Percentiles rank a stretch among this genome's conserved stretches.
phyloP scores from a whole-genome alignment of 2,329 filamentous ascomycete genomes.

The Arthroderma sp. region DNA sequence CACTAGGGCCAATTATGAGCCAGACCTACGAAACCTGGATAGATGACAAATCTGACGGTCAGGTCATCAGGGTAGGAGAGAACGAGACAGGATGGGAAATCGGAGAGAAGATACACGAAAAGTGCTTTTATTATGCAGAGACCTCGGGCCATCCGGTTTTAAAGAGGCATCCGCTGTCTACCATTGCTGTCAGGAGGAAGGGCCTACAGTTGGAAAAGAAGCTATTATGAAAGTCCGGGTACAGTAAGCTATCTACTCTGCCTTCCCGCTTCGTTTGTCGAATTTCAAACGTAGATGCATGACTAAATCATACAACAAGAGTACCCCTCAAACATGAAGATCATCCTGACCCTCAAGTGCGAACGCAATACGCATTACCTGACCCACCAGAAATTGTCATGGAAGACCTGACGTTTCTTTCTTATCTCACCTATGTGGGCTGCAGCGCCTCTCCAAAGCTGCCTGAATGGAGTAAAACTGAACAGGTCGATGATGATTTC shows the following conservation, averaged over 20 bases:
- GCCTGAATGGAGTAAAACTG: background rate
- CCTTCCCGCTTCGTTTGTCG: background rate
- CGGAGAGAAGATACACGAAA: background rate
- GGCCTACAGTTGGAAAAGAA: conserved; percentile 1
- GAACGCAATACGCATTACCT: background rate
- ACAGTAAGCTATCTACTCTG: conserved; percentile 2
- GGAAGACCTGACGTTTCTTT: background rate
- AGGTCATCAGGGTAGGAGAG: background rate
- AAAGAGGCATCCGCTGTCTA: conserved; percentile 5
- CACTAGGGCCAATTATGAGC: no score
- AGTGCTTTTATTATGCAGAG: background rate
- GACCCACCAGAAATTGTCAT: background rate
- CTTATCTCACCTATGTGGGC: background rate
- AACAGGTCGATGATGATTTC: background rate
- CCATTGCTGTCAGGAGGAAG: conserved; percentile 1
- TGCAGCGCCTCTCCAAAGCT: conserved; percentile 4
- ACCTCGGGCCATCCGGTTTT: background rate
- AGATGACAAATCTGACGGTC: background rate
- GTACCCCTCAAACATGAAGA: background rate
- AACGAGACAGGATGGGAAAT: background rate
- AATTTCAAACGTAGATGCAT: background rate
- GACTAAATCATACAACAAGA: background rate
- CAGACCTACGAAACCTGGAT: background rate
- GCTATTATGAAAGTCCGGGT: conserved; percentile 7
- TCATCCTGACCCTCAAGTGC: background rate